phyloP scores from a whole-genome alignment of 441 rosid species.

The Erodium moschatum region DNA sequence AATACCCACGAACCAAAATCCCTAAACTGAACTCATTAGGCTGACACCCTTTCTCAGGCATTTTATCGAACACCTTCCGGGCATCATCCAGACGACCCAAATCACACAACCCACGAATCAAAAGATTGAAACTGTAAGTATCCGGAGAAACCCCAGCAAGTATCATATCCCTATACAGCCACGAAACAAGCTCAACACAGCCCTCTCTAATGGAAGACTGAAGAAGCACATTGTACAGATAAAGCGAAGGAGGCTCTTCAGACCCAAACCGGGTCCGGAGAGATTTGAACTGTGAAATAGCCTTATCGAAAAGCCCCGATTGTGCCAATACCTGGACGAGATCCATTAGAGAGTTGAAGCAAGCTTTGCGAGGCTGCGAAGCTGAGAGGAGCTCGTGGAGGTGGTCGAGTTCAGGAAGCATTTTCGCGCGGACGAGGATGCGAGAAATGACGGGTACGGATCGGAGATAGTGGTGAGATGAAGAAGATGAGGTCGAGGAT shows the following conservation, averaged over 20 bases:
- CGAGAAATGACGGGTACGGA: slow-evolving; percentile 50
- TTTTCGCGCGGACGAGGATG: slow-evolving; percentile 51
- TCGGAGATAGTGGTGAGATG: slow-evolving; percentile 15
- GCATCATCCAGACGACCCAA: slow-evolving; percentile 62
- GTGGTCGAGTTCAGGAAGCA: slow-evolving; percentile 51
- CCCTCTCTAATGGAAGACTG: slow-evolving; percentile 33
- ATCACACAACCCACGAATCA: slow-evolving; percentile 58
- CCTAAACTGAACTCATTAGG: slow-evolving; percentile 83
- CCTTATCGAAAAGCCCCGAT: slow-evolving; percentile 38
- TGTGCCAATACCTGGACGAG: slow-evolving; percentile 41
- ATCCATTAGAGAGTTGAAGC: slow-evolving; percentile 33
- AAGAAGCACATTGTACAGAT: slow-evolving; percentile 42
- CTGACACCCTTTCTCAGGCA: slow-evolving; percentile 59
- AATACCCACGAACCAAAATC: slow-evolving; percentile 77
- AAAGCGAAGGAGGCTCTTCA: slow-evolving; percentile 36
- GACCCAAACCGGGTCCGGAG: slow-evolving; percentile 41
- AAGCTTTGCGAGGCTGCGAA: slow-evolving; percentile 22
- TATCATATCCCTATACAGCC: slow-evolving; percentile 73
- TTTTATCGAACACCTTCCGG: slow-evolving; percentile 69
- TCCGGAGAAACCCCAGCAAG: slow-evolving; percentile 51
- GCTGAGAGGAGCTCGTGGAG: slow-evolving; percentile 50
- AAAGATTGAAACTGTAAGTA: slow-evolving; percentile 68
- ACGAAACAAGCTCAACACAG: slow-evolving; percentile 44
- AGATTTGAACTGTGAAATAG: slow-evolving; percentile 50
- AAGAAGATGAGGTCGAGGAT: slow-evolving; percentile 25